These are phyloP conservation scores for Pistacia vera DNA, from an alignment of 345 rosid species.

Conservation along the genomic window DNA sequence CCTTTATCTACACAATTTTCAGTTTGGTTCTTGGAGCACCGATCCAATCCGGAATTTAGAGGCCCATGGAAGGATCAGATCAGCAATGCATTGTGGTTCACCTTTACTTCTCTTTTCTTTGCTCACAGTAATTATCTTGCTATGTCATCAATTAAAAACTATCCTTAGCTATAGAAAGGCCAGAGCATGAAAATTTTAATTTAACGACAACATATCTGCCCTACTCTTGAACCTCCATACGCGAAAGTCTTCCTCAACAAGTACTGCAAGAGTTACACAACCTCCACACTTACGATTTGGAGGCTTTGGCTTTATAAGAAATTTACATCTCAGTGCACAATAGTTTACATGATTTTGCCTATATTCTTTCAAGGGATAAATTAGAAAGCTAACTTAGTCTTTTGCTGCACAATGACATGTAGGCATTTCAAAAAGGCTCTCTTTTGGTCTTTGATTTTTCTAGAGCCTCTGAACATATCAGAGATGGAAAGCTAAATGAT, in stretches of 20 bases:
- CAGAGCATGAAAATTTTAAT: constrained; percentile 5
- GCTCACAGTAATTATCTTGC: constrained; percentile 41
- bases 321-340: neutral
- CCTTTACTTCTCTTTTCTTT: constrained; percentile 44
- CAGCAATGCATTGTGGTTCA: constrained; percentile 38
- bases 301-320: constrained; percentile 54
- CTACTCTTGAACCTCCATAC: constrained; percentile 47
- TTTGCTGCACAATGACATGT: neutral
- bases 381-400: neutral
- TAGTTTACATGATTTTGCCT: neutral
- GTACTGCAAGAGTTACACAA: constrained; percentile 34
- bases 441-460: constrained; percentile 46
- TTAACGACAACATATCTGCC: constrained; percentile 22
- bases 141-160: too few relatives aligned
- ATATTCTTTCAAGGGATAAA: neutral
- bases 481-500: constrained; percentile 36
- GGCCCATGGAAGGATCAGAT: constrained; percentile 40
- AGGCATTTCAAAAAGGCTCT: constrained; percentile 59
- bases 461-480: constrained; percentile 36
- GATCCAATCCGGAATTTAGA: constrained; percentile 29
- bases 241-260: constrained; percentile 32
- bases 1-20: constrained; percentile 40
- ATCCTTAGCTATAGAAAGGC: too few relatives aligned
- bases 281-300: constrained; percentile 36
- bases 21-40: constrained; percentile 50